Evolutionary conservation across 768 basidiomycete genomes (phyloP), one percentile per base, ranked within the genome.

Genomic region (Lactarius hatsudake): DNA sequence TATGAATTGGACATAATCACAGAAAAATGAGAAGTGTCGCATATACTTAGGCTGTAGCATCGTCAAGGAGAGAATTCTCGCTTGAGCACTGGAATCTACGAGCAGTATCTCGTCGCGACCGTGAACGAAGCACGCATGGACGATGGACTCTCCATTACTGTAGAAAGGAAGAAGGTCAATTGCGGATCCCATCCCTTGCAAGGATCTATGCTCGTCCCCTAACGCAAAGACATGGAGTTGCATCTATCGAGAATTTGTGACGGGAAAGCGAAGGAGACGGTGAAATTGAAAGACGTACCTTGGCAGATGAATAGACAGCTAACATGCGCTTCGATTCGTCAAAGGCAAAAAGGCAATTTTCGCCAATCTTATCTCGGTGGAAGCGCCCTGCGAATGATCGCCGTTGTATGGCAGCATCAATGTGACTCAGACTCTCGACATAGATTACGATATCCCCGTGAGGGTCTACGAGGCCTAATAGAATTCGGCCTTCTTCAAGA

Each of bases 71-170:
- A 80, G 87, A 20, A 87, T 78, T 28, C 85, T 75, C 2, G 79
- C 83, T 6, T 78, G 78, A 2, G 75, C 75, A 2, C 66, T 70
- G 1, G 78, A 77, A 64, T 87, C 86, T 1, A 86, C 75, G 0
- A 87, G 71, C 0, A 84, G 66, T 5, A 88, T 63, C 57, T 88
- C 87, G 67, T 87, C 86, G 36, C 72, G 80, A 4, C 84, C 83
- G 55, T 75, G 74, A 2, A 85, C 76, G 67, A 87, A 86, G 38
- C 79, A 77, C 2, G 81, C 76, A 15, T 76, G 76, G 1, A 60
- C 63, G 26, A 87, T 77, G 5, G 60, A 59, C 0, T 68, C 30
- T 3, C 69, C 71, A 0, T 71, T 2, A 13, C 70, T 55, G 68
- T 84, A 86, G 82, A 85, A 87, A 0, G 68, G 62, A 9, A 61